phyloP scores from a whole-genome alignment of 2,329 filamentous ascomycete species.

The Tolypocladium tundrense region DNA sequence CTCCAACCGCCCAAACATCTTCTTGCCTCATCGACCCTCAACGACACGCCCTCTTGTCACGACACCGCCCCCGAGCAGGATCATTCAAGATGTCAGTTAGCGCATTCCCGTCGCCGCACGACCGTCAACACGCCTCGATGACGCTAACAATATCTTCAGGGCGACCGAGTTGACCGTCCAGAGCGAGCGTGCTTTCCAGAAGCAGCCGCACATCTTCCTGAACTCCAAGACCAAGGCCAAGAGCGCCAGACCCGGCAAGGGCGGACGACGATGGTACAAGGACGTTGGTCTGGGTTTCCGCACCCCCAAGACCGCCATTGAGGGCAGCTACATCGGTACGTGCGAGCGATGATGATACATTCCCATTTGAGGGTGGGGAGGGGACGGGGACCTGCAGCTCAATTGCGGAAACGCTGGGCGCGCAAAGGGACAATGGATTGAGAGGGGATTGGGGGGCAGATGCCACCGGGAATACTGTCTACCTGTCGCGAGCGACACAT shows the following conservation, averaged over 20 bases:
- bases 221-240: conserved; percentile 90
- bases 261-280: conserved; percentile 94
- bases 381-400: background rate
- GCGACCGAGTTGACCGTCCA: conserved; percentile 98
- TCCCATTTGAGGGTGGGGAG: background rate
- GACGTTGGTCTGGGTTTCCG: conserved; percentile 98
- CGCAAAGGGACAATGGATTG: background rate
- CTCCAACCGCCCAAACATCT: conserved; percentile 25
- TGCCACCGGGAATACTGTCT: background rate
- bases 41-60: conserved; percentile 28
- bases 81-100: conserved; percentile 33
- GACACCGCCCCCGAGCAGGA: conserved; percentile 28
- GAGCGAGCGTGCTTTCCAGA: conserved; percentile 99
- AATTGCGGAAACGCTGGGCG: background rate
- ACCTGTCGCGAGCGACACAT: conserved; percentile 3
- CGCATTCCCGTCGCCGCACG: conserved; percentile 6
- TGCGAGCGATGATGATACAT: conserved; percentile 19
- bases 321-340: conserved; percentile 98
- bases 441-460: background rate
- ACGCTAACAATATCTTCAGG: conserved; percentile 48
- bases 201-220: conserved; percentile 99
- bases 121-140: conserved; percentile 8
- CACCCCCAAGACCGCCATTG: conserved; percentile 97
- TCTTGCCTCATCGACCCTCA: conserved; percentile 23
- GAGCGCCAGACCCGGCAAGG: conserved; percentile 80